Percentiles rank a stretch among this genome's conserved stretches.
Conservation (phyloP, 148 eudicot genomes). For the Gaultheria prostrata region DNA sequence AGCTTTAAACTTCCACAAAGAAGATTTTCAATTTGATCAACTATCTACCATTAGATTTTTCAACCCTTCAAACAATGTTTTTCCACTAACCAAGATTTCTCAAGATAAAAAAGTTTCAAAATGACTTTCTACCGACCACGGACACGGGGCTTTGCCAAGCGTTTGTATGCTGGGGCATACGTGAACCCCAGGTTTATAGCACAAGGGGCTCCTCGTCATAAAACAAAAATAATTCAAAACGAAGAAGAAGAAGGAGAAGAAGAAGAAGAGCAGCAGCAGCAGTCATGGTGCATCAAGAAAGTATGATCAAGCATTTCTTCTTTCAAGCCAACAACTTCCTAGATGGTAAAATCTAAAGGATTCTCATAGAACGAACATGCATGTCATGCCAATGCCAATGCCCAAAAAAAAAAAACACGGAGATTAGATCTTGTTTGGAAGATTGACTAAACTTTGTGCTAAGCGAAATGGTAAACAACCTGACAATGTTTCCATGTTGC, state of each 20-base stretch:
- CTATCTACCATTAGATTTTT: not conserved
- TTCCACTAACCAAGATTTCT: not conserved
- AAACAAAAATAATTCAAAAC: not conserved
- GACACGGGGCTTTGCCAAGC: not conserved
- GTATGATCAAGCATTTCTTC: not conserved
- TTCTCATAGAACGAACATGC: not conserved
- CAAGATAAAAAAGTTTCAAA: slow-evolving; percentile 2
- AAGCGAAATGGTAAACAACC: slow-evolving; percentile 29
- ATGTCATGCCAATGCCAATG: not conserved
- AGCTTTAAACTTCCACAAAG: not conserved
- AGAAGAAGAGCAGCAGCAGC: not conserved
- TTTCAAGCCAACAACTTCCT: not conserved
- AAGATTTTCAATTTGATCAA: not conserved
- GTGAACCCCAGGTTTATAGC: not conserved
- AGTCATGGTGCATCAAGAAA: not conserved
- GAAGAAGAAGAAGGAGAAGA: not conserved
- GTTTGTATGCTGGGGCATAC: not conserved
- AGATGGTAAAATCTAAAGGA: not conserved
- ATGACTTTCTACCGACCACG: not conserved
- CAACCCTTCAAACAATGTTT: not conserved
- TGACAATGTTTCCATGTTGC: slow-evolving; percentile 93
- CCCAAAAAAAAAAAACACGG: not conserved
- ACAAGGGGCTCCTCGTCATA: not conserved
- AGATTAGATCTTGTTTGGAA: not conserved
- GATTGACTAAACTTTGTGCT: not conserved